Evolutionary conservation across 805 yeast genomes (phyloP).

Genomic region (Naumovozyma castellii): DNA sequence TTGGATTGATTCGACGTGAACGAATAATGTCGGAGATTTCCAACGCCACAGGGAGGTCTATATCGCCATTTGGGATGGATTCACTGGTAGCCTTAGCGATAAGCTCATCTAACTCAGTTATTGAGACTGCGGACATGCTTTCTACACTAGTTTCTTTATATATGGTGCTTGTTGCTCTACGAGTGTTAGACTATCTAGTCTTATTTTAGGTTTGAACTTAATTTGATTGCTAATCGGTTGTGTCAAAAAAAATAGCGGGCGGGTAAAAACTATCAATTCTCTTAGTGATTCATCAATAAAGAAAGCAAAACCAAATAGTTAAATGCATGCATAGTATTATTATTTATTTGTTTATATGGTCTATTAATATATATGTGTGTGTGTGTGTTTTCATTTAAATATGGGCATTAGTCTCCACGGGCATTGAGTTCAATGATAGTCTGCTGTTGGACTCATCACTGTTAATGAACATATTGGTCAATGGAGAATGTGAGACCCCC

Average conservation of each 20-base stretch:
- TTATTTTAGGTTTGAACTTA: too few species aligned
- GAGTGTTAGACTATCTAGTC: too few species aligned
- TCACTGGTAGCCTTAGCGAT: constrained; percentile 77
- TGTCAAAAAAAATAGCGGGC: too few species aligned
- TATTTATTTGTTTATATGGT: background rate
- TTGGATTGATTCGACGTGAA: constrained; percentile 67
- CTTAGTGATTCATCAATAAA: too few species aligned
- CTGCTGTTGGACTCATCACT: constrained; percentile 16
- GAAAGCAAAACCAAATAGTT: background rate
- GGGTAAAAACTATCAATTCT: too few species aligned
- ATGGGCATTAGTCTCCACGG: constrained; percentile 2
- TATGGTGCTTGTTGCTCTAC: background rate
- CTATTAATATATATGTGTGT: background rate
- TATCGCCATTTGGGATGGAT: constrained; percentile 84
- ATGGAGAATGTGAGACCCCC: constrained; percentile 22
- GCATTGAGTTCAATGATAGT: constrained; percentile 17
- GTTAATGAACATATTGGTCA: constrained; percentile 13
- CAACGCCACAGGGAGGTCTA: constrained; percentile 62
- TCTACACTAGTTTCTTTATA: background rate
- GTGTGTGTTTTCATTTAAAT: too few species aligned
- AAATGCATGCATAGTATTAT: background rate
- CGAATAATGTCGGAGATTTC: constrained; percentile 84
- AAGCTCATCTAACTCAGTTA: background rate
- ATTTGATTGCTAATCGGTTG: too few species aligned
- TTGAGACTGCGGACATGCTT: background rate